Evolutionary conservation across 2,329 filamentous ascomycete genomes (phyloP).

Genomic region (Chaetomiaceae sp.): DNA sequence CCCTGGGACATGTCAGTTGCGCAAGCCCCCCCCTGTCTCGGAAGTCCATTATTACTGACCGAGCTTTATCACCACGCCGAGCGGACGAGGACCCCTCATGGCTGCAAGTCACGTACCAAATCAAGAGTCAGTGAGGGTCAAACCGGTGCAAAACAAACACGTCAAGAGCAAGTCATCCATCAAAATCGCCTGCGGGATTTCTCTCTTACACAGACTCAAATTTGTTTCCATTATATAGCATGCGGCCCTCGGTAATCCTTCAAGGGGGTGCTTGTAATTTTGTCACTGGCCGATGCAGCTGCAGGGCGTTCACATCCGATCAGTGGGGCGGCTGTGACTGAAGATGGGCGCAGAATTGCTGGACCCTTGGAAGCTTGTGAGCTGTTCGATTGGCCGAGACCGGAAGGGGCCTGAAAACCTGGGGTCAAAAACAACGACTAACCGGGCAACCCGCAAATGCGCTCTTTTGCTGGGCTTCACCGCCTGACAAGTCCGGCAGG

Average conservation of each 20-base stretch:
- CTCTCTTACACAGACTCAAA: slow-evolving; percentile 17
- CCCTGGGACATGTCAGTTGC: slow-evolving; percentile 50
- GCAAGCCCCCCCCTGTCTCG: not conserved
- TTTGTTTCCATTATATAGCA: slow-evolving; percentile 20
- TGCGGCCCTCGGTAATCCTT: not conserved
- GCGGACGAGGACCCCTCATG: slow-evolving; percentile 62
- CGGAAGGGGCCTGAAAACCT: slow-evolving; percentile 15
- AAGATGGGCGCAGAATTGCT: not conserved
- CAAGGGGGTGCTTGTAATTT: slow-evolving; percentile 16
- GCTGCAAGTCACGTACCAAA: slow-evolving; percentile 34
- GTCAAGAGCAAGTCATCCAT: not conserved
- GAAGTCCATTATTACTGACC: slow-evolving; percentile 49
- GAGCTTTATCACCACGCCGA: slow-evolving; percentile 82
- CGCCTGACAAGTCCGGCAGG: slow-evolving; percentile 12
- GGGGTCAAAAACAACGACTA: not conserved
- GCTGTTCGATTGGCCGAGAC: slow-evolving; percentile 19
- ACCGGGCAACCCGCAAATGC: not conserved
- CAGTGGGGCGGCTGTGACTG: slow-evolving; percentile 13
- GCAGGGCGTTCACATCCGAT: slow-evolving; percentile 10
- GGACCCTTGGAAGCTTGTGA: slow-evolving; percentile 2
- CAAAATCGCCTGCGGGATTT: slow-evolving; percentile 11
- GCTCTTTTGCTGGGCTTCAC: slow-evolving; percentile 19
- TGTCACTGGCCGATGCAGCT: slow-evolving; percentile 5
- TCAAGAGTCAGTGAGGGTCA: slow-evolving; percentile 11
- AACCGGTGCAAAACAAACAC: not conserved